Conservation (phyloP, 2,329 filamentous ascomycete species). For the Nemania bipapillata region DNA sequence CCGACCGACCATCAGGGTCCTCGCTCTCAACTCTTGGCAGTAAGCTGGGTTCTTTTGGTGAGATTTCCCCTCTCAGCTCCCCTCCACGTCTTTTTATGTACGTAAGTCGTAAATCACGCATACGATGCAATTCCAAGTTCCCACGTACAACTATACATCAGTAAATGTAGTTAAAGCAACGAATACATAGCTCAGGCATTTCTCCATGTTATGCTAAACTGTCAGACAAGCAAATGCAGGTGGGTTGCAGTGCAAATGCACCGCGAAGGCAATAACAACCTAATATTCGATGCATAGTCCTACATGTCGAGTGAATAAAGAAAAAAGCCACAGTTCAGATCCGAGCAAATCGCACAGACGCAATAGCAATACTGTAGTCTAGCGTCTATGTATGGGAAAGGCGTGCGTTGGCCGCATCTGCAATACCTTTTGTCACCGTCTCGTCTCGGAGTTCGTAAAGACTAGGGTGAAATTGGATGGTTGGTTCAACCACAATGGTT, state of each 20-base stretch:
- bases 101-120: too few relatives aligned
- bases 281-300: not conserved
- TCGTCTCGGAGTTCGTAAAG: not conserved
- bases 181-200: not conserved
- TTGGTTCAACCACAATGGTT: constrained; percentile 5
- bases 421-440: constrained; percentile 3
- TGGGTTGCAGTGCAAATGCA: not conserved
- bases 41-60: not conserved
- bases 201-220: not conserved
- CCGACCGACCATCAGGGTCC: constrained; percentile 32
- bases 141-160: too few relatives aligned
- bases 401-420: not conserved
- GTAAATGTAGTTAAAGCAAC: too few relatives aligned
- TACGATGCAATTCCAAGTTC: too few relatives aligned
- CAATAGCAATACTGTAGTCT: too few relatives aligned
- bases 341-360: not conserved
- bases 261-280: not conserved
- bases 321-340: not conserved
- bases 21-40: not conserved
- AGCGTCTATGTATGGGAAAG: not conserved
- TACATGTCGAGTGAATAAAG: not conserved
- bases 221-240: not conserved
- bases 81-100: not conserved
- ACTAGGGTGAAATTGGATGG: not conserved
- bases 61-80: not conserved